Conservation (phyloP, 1,139 yeast species). For the Saccharomyces uvarum region DNA sequence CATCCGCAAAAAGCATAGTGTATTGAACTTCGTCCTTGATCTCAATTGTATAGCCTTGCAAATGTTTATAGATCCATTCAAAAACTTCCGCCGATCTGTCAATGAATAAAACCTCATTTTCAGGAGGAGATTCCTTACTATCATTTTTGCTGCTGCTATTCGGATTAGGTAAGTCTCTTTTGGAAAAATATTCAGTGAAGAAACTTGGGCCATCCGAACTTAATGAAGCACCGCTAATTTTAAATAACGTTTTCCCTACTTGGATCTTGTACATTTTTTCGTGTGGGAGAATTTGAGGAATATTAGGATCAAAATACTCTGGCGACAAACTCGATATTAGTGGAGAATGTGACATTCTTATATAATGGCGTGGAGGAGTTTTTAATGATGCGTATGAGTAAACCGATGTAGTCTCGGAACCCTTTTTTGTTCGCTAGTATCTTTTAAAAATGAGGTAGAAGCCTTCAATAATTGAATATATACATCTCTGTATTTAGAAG, state of each 20-base stretch:
- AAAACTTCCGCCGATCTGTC: slow-evolving; percentile 74
- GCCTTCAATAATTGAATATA: neutral
- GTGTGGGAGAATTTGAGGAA: slow-evolving; percentile 55
- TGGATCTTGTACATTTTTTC: slow-evolving; percentile 64
- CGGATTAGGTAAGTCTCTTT: neutral
- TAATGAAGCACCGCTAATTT: slow-evolving; percentile 70
- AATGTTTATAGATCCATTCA: slow-evolving; percentile 55
- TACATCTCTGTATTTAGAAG: neutral
- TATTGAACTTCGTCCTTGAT: slow-evolving; percentile 53
- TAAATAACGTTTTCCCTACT: slow-evolving; percentile 57
- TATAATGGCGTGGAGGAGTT: neutral
- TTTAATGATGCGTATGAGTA: neutral
- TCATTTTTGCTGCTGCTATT: neutral
- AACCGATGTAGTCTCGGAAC: neutral
- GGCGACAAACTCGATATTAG: slow-evolving; percentile 2
- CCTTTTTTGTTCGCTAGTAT: neutral
- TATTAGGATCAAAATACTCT: slow-evolving; percentile 29
- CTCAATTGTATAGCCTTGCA: slow-evolving; percentile 68
- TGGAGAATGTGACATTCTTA: neutral
- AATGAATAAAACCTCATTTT: slow-evolving; percentile 47
- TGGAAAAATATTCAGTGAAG: slow-evolving; percentile 39
- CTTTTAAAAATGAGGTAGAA: neutral
- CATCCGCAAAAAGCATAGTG: slow-evolving; percentile 61
- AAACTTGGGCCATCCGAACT: slow-evolving; percentile 64
- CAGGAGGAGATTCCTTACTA: slow-evolving; percentile 10